Base-by-base conservation (phyloP, 441 rosid genomes). In the Arabidopsis lyrata region DNA sequence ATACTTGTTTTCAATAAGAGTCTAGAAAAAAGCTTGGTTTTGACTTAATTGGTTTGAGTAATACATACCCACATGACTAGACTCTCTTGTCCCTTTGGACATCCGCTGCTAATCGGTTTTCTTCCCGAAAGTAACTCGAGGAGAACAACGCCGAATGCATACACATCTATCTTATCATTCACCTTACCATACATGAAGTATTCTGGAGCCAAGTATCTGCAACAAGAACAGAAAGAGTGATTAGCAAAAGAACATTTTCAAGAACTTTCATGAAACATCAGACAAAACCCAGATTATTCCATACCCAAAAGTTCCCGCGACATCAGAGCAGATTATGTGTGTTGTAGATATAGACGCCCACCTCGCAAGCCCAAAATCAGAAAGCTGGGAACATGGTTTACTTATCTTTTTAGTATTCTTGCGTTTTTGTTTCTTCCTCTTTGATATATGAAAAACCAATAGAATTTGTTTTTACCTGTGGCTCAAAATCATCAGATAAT, bases 191-290 rank as follows among this genome's bases (percentile, higher is more conserved):
- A 87, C 92, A 87, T 86, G 72, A 89, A 87, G 71, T 89, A 89
- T 66, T 89, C 95, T 27, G 95, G 95, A 72, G 95, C 95, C 83
- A 89, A 70, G 80, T 89, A 89, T 32, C 91, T 89, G 81, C 75
- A 80, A 42, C 61, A 68, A 45, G 20, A 64, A 65, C 15, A 12
- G 5, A 77, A 59, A 22, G 24, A 22, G 24, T 22, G 52, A 50
- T 75, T 45, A 76, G 59, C 34, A 44, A 56, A 57, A 47, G 35
- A 31, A 53, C 53, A 42, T 18, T 41, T 57, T 61, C 38, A 67
- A 44, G 52, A 63, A 70, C 53, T 66, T 58, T n/a, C 34, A 47
- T 27, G 5, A 63, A 54, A 63, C 12, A 41, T 29, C 16, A 54
- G 32, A 42, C 2, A 4, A 31, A 31, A 50, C 62, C 20, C 7